Evolutionary conservation across 2,329 filamentous ascomycete genomes (phyloP), one percentile per base, ranked within the genome.

Genomic region (Iodosphaeria phyllophila): DNA sequence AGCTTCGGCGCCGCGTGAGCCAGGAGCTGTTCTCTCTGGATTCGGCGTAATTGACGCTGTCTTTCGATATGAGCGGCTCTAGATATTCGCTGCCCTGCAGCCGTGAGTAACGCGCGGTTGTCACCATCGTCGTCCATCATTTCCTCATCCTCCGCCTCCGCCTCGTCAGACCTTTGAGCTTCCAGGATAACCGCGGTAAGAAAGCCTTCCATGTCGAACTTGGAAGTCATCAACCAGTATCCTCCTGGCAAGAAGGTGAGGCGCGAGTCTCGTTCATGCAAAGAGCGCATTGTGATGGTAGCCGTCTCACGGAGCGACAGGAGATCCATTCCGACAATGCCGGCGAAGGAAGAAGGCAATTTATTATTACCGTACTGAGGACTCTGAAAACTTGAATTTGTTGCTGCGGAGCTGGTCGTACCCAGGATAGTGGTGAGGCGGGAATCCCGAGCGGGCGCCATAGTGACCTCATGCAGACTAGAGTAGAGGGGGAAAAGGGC

Each of bases 241-340:
- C 71, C 66, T n/a, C 61, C 52, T 2, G 82, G 76, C 13, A 95
- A 52, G 42, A 95, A 95, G 16, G 66, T 72, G 13, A 84, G 70
- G 30, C 89, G 64, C 6, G 89, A 98, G 47, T 95, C 86, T 45
- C 86, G 64, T 48, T 93, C 84, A 43, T 95, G 93, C 6, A 93
- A 56, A 63, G 91, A 86, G 28, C 76, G 74, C 41, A 93, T 59
- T 0, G 91, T 63, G 3, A 72, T 73, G 3, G 82, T 91, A 5
- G 83, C 69, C 3, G 86, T 59, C n/a, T 64, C 69, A 40, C 80
- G 77, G 29, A 93, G 68, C 32, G 80, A 80, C 18, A 75, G 64
- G 16, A 89, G 60, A 16, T 74, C 80, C 33, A 92, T 67, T 0
- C 76, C 78, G 8, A 72, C 60, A 9, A 82, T 50, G 8, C 54